Evolutionary conservation across 2,329 filamentous ascomycete species (phyloP).

Genomic region (Penicillium sp.): DNA sequence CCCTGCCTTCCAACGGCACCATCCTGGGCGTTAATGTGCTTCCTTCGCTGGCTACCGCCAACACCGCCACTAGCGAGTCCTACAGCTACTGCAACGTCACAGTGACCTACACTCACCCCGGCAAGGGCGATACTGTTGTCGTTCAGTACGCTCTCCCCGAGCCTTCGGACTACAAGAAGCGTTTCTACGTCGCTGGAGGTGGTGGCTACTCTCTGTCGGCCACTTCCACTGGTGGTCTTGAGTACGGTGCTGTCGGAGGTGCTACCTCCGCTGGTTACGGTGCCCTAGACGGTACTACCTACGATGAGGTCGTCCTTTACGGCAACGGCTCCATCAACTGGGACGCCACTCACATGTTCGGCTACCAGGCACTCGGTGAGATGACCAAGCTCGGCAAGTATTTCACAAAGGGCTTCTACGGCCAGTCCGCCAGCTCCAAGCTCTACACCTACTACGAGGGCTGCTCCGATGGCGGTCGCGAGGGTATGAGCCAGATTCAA

Average conservation of each 20-base stretch:
- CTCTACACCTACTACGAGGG: conserved; percentile 53
- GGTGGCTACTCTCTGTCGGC: conserved; percentile 44
- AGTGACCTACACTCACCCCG: conserved; percentile 44
- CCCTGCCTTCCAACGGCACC: conserved; percentile 45
- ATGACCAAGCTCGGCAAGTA: conserved; percentile 50
- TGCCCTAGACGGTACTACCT: conserved; percentile 39
- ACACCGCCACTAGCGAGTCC: conserved; percentile 25
- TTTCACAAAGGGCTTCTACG: conserved; percentile 46
- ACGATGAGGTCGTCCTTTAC: conserved; percentile 40
- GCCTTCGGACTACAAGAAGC: conserved; percentile 43
- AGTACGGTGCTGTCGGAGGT: conserved; percentile 44
- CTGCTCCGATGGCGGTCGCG: conserved; percentile 56
- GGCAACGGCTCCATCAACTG: conserved; percentile 50
- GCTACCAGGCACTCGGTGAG: conserved; percentile 54
- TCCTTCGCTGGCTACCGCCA: conserved; percentile 44
- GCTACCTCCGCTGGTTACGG: conserved; percentile 48
- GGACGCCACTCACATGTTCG: conserved; percentile 35
- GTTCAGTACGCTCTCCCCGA: conserved; percentile 39
- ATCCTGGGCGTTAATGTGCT: conserved; percentile 44
- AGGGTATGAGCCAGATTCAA: conserved; percentile 56
- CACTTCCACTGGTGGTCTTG: conserved; percentile 42
- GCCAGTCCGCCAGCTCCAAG: conserved; percentile 23
- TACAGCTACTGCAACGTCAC: conserved; percentile 45
- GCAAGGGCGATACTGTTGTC: conserved; percentile 39
- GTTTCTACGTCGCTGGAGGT: conserved; percentile 49